Base-by-base conservation (phyloP, 345 rosid genomes). In the Viola odorata region DNA sequence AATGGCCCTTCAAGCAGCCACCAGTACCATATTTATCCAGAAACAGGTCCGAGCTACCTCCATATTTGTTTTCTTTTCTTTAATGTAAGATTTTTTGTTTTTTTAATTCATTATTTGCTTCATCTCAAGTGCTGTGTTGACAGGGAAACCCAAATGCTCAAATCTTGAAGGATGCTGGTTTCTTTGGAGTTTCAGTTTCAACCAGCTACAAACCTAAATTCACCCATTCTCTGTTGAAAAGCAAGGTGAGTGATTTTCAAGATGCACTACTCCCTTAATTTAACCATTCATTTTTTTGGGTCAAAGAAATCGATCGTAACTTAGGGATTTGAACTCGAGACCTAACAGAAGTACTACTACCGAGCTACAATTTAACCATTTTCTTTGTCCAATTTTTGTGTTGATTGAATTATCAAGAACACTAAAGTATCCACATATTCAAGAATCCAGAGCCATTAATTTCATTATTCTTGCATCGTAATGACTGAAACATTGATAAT, bases 1-100 rank as follows among this genome's bases (percentile, higher is more conserved):
- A 50, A 89, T 88, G 96, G 91, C 92, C 57, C 82, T 86, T 52
- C 91, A 74, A 63, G 82, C 98, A 69, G 79, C 95, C 76, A 79
- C 32, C 32, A 23, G 91, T 63, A 69, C 91, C 53, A 53, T 80
- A 54, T 79, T 74, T 52, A 4, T 59, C 64, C 53, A 50, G 61
- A 89, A 81, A 76, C 82, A 85, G 86, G 96, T 91, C 23, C 5
- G 60, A 38, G 10, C 52, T 66, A 17, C 16, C 1, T 14, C 16
- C 17, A n/a, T 53, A 50, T 62, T 53, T 57, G 41, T 60, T 12
- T 38, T 14, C 3, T 40, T 45, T 0, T 12, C 15, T 3, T 44
- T 0, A 41, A 0, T 38, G 37, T 32, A 16, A 58, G 40, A 16
- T 23, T 23, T 16, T 7, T 4, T 32, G 8, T 17, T 60, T 39